Evolutionary conservation across 2,329 filamentous ascomycete genomes (phyloP).

Genomic region (Talaromyces islandicus): DNA sequence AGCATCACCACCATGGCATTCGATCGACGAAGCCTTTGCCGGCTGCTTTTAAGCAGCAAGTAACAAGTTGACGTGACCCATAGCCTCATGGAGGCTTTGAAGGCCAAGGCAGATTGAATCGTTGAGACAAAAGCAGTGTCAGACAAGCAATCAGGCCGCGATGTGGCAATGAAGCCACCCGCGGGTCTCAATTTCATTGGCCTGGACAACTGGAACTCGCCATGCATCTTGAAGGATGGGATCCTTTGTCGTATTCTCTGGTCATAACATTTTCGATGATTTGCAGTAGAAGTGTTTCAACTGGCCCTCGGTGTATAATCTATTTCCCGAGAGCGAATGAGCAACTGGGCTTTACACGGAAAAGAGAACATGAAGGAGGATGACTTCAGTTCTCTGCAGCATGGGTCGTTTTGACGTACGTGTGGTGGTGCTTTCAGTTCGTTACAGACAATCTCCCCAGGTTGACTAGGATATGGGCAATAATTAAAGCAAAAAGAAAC

Average conservation of each 20-base stretch:
- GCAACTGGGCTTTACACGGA: too few species aligned
- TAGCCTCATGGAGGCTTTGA: conserved; percentile 7
- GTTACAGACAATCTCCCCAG: too few species aligned
- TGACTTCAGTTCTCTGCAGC: too few species aligned
- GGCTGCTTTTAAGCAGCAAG: conserved; percentile 13
- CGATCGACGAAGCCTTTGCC: conserved; percentile 10
- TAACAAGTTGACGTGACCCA: conserved; percentile 8
- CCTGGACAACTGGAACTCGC: background rate
- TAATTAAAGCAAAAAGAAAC: too few species aligned
- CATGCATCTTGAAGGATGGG: background rate
- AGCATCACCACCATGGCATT: conserved; percentile 5
- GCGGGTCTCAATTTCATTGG: background rate
- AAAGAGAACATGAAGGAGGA: too few species aligned
- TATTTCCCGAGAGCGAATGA: background rate
- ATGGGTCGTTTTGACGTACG: too few species aligned
- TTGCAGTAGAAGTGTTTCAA: background rate
- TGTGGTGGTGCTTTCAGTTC: too few species aligned
- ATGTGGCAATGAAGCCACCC: background rate
- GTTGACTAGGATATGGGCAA: too few species aligned
- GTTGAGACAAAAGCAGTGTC: background rate
- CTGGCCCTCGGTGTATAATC: background rate
- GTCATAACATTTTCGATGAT: background rate
- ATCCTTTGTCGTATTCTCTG: background rate
- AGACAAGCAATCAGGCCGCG: background rate
- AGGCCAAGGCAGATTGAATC: background rate